Base-by-base conservation (phyloP, 352 stramenopile species). In the Pythium aphanidermatum region DNA sequence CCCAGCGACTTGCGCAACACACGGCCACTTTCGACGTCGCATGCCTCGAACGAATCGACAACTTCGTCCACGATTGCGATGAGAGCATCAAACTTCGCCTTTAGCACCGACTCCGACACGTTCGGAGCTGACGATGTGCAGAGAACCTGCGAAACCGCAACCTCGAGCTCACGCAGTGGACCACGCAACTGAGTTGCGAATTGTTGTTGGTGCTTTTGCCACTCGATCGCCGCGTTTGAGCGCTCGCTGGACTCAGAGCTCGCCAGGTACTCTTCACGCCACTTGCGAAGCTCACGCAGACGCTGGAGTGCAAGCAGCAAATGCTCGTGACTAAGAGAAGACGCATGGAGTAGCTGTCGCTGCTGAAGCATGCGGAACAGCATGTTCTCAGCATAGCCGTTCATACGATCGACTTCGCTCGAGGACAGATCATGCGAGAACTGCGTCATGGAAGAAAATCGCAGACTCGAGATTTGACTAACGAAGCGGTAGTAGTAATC, bases 401-500 rank as follows among this genome's bases (percentile, higher is more conserved):
- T 82, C 78, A 97, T 96, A 12, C 85, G 61, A 17, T 95, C 76
- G 1, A 86, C 80, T 41, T 96, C 84, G 20, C 62, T 80, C 5
- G 56, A 65, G 6, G 78, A 95, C 24, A 97, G 32, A 53, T 97
- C 85, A 33, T 86, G 73, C 8, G 84, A 93, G 51, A 92, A 93
- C 56, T 68, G 84, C 3, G 83, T 90, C 27, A 83, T 43, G 7
- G 83, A 70, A 21, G 63, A 84, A 52, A 90, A 94, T 10, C 84
- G 79, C 58, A 95, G 53, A 10, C 76, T 77, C 30, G 74, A 55
- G 14, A 95, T 53, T 41, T 95, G 84, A 14, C 73, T 69, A 20
- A 95, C 45, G 41, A 92, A 92, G 6, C 83, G 81, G 57, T 95
- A 95, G 67, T 94, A 95, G 56, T 95, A 95, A 10, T 68, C 75